Evolutionary conservation across 2,329 filamentous ascomycete genomes (phyloP).

Genomic region (Epichloe elymi): DNA sequence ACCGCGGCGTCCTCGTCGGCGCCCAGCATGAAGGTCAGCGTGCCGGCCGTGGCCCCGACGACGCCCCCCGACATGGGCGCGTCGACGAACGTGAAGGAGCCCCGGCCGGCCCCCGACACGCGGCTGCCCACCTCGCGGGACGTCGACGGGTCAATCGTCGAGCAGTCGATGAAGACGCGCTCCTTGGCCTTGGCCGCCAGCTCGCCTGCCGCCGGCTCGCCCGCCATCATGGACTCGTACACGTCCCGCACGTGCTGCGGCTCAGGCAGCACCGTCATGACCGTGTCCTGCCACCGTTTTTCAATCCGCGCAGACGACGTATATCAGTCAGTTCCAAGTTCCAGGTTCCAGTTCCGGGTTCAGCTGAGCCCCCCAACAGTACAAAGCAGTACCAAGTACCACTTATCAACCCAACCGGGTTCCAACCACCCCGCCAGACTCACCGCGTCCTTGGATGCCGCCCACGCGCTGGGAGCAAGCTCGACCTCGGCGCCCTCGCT

Average conservation of each 20-base stretch:
- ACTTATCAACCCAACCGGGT: too few species aligned
- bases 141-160: slow-evolving; percentile 84
- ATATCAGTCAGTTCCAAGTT: too few species aligned
- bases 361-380: too few species aligned
- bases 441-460: slow-evolving; percentile 41
- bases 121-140: slow-evolving; percentile 64
- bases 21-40: slow-evolving; percentile 93
- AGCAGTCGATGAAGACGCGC: slow-evolving; percentile 87
- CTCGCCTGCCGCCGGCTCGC: slow-evolving; percentile 31
- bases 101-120: slow-evolving; percentile 41
- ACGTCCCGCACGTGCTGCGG: slow-evolving; percentile 77
- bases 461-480: slow-evolving; percentile 29
- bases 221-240: slow-evolving; percentile 61
- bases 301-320: background rate
- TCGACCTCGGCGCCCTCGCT: slow-evolving; percentile 33
- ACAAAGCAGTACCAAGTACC: too few species aligned
- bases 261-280: slow-evolving; percentile 82
- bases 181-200: slow-evolving; percentile 10
- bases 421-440: slow-evolving; percentile 13
- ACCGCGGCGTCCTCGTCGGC: slow-evolving; percentile 48
- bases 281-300: slow-evolving; percentile 49
- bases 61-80: slow-evolving; percentile 96
- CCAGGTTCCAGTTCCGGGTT: too few species aligned
- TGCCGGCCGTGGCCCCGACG: slow-evolving; percentile 75
- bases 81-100: slow-evolving; percentile 76